Percentiles rank a stretch among this genome's conserved stretches.
phyloP scores from a whole-genome alignment of 768 basidiomycete species.

The Trametes elegans region DNA sequence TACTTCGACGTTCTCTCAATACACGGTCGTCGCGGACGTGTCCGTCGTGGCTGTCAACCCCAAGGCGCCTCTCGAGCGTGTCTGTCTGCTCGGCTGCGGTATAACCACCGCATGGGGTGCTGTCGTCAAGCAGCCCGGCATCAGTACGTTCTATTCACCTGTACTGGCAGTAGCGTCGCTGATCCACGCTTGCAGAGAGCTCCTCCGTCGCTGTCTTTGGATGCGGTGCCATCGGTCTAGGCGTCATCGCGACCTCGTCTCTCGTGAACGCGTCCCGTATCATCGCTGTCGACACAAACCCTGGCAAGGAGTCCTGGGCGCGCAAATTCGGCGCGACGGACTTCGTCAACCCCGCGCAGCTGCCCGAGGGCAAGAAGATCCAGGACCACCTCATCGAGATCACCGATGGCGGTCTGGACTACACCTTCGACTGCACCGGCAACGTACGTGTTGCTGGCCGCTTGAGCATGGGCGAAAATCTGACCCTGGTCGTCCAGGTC shows the following conservation, averaged over 20 bases:
- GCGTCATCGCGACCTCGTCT: constrained; percentile 79
- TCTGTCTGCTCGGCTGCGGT: constrained; percentile 95
- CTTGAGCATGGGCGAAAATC: too few relatives aligned
- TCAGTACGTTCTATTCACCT: constrained; percentile 52
- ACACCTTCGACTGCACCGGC: constrained; percentile 96
- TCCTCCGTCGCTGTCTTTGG: constrained; percentile 95
- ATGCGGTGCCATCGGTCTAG: constrained; percentile 94
- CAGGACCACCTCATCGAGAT: constrained; percentile 88
- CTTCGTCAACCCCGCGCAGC: constrained; percentile 78
- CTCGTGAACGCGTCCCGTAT: constrained; percentile 81
- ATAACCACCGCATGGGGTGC: constrained; percentile 99
- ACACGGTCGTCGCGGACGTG: constrained; percentile 96
- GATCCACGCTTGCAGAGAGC: constrained; percentile 48
- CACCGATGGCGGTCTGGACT: constrained; percentile 96
- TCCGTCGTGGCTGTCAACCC: constrained; percentile 90
- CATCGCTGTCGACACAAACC: constrained; percentile 91
- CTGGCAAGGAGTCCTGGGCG: constrained; percentile 83
- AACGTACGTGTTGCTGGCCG: constrained; percentile 48
- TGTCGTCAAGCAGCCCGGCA: constrained; percentile 85
- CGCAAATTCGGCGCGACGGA: constrained; percentile 93
- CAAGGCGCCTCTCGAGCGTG: constrained; percentile 88
- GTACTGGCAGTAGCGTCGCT: background rate
- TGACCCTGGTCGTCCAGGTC: constrained; percentile 44
- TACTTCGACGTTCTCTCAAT: constrained; percentile 98
- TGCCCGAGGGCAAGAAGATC: constrained; percentile 79